Evolutionary conservation across 495 filamentous ascomycete species (phyloP).

Genomic region (Lasiosphaeriaceae sp.): DNA sequence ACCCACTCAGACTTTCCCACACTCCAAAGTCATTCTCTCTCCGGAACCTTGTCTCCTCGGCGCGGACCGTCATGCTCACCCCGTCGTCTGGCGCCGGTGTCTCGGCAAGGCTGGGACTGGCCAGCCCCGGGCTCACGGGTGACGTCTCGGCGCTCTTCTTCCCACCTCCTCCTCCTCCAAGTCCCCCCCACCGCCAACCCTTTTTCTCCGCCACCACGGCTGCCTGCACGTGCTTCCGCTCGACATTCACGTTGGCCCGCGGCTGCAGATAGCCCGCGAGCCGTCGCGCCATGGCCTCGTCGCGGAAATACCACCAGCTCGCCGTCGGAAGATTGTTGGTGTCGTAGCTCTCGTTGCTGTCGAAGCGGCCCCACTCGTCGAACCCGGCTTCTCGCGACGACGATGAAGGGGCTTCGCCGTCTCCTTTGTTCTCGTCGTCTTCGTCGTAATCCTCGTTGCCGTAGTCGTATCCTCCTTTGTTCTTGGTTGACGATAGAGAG

Average conservation of each 20-base stretch:
- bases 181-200: slow-evolving; percentile 5
- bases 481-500: background rate
- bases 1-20: slow-evolving; percentile 47
- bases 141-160: background rate
- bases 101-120: background rate
- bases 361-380: slow-evolving; percentile 41
- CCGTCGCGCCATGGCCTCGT: slow-evolving; percentile 45
- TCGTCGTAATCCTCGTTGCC: background rate
- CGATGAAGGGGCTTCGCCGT: background rate
- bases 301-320: slow-evolving; percentile 36
- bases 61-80: slow-evolving; percentile 38
- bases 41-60: slow-evolving; percentile 50
- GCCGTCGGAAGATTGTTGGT: background rate
- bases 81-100: slow-evolving; percentile 9
- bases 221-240: slow-evolving; percentile 23
- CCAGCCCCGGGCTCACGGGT: slow-evolving; percentile 1
- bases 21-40: slow-evolving; percentile 51
- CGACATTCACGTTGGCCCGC: slow-evolving; percentile 19
- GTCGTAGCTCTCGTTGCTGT: slow-evolving; percentile 8
- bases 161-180: background rate
- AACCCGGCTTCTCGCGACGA: slow-evolving; percentile 21
- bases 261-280: slow-evolving; percentile 44
- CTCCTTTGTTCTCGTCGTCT: slow-evolving; percentile 8
- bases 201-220: slow-evolving; percentile 22
- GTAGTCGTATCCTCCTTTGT: too few species aligned